A percentile compares a stretch with the other conserved stretches of the same genome.
These are phyloP conservation scores for Coleophoma cylindrospora DNA, from an alignment of 2,329 filamentous ascomycete species.

Conservation along the genomic window DNA sequence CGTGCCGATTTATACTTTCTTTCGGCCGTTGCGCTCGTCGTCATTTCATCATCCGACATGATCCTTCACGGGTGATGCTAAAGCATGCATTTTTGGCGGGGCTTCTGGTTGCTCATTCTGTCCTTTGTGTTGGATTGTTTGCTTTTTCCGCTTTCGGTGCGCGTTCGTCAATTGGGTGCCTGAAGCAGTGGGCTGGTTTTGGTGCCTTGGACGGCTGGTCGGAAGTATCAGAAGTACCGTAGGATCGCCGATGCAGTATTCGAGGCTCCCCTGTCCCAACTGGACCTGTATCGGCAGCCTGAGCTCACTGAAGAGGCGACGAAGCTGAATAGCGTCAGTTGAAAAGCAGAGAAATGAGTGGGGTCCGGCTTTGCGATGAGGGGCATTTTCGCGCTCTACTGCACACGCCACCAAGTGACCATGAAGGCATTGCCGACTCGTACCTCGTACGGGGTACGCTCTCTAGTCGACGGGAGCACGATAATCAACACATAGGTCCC, in stretches of 20 bases:
- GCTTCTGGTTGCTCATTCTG: not conserved
- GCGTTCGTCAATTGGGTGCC: too few species aligned
- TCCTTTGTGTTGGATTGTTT: not conserved
- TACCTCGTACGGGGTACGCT: not conserved
- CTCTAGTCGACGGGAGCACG: not conserved
- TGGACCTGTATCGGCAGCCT: too few species aligned
- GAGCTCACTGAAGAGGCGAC: too few species aligned
- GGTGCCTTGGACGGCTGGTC: too few species aligned
- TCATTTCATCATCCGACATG: not conserved
- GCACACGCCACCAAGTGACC: slow-evolving; percentile 1
- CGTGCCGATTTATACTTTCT: not conserved
- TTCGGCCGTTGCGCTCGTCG: not conserved
- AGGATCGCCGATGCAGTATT: too few species aligned
- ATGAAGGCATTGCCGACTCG: not conserved
- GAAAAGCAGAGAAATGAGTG: not conserved
- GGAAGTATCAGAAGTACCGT: too few species aligned
- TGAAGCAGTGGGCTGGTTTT: too few species aligned
- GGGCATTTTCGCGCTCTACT: not conserved
- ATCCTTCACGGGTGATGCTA: not conserved
- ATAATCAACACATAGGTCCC: too few species aligned
- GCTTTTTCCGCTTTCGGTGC: too few species aligned
- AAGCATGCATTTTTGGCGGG: not conserved
- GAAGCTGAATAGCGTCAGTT: too few species aligned
- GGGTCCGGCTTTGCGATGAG: not conserved
- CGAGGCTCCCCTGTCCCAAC: too few species aligned